Percentiles rank a stretch among this genome's conserved stretches.
phyloP scores from a whole-genome alignment of 2,329 filamentous ascomycete genomes.

The Pyricularia sp. region DNA sequence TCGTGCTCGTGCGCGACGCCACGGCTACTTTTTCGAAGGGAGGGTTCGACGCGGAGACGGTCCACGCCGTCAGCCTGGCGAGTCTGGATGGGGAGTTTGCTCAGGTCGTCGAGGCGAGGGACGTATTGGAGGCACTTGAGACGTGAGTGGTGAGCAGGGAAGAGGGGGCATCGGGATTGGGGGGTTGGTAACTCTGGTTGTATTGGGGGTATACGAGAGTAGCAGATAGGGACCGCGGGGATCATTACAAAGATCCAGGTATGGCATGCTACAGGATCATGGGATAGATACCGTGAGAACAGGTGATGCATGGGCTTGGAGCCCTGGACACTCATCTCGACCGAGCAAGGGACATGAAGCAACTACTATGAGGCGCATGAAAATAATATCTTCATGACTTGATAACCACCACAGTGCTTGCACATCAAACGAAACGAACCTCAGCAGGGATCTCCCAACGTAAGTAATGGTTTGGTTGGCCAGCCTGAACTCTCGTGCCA shows the following conservation, averaged over 20 bases:
- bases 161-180: no score
- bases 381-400: not conserved
- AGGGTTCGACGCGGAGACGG: not conserved
- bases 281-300: no score
- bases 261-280: no score
- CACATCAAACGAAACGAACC: not conserved
- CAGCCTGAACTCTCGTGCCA: not conserved
- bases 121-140: not conserved
- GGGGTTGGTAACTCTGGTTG: not conserved
- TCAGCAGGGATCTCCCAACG: not conserved
- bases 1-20: not conserved
- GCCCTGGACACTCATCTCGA: not conserved
- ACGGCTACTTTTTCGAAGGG: not conserved
- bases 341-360: not conserved
- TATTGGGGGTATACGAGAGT: not conserved
- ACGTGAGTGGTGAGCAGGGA: no score
- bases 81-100: conserved; percentile 1
- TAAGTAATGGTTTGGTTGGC: not conserved
- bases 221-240: no score
- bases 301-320: no score
- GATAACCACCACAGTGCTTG: not conserved
- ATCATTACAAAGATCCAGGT: no score
- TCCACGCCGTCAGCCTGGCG: not conserved
- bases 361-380: no score
- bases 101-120: not conserved